Conservation (phyloP, 2,329 filamentous ascomycete genomes). For the Cladophialophora bantiana region DNA sequence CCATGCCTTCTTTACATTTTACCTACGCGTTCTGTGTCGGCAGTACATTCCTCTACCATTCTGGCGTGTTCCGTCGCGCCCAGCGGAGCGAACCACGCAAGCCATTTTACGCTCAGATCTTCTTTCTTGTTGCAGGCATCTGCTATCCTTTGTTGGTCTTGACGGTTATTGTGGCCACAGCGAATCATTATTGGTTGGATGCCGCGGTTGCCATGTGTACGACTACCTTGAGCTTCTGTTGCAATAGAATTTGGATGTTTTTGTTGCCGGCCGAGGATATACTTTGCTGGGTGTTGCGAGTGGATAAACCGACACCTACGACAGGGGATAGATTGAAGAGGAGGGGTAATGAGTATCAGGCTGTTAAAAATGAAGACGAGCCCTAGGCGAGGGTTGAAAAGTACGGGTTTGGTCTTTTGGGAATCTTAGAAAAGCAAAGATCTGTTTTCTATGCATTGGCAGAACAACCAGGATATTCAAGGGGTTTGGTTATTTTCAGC, state of each 20-base stretch:
- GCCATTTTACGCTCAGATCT: constrained; percentile 39
- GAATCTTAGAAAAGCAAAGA: constrained; percentile 5
- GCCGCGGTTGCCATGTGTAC: constrained; percentile 59
- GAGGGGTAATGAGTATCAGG: constrained; percentile 40
- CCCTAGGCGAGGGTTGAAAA: constrained; percentile 12
- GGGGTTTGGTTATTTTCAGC: background rate
- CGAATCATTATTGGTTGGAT: constrained; percentile 67
- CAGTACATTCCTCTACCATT: constrained; percentile 62
- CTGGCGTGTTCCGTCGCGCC: constrained; percentile 56
- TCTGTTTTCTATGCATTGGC: background rate
- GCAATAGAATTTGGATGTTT: constrained; percentile 59
- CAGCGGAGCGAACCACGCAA: constrained; percentile 53
- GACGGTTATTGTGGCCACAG: constrained; percentile 62
- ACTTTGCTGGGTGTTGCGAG: constrained; percentile 56
- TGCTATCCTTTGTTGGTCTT: constrained; percentile 59
- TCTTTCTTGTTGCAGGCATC: constrained; percentile 57
- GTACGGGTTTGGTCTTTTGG: background rate
- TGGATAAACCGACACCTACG: constrained; percentile 61
- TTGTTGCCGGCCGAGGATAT: constrained; percentile 61
- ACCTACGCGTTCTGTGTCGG: constrained; percentile 63
- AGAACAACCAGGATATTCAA: background rate
- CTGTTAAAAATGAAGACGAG: constrained; percentile 34
- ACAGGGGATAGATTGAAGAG: constrained; percentile 55
- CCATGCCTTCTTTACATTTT: constrained; percentile 66
- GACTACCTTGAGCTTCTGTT: constrained; percentile 56